phyloP scores from a whole-genome alignment of 495 filamentous ascomycete species.

The Collariella sp. region DNA sequence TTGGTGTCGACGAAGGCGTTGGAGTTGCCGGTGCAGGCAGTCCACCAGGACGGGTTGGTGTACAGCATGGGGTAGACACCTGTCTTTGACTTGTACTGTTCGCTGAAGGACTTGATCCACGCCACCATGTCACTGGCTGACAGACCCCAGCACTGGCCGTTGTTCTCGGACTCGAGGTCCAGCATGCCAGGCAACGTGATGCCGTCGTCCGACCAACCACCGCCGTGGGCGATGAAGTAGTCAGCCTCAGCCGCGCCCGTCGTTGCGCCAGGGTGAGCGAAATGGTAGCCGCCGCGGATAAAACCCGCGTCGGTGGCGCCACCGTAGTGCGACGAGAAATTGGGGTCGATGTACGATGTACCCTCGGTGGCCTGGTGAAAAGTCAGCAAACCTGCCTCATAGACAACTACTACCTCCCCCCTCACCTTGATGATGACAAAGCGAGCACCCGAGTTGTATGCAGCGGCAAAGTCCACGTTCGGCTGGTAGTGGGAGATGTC shows the following conservation, averaged over 20 bases:
- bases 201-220: slow-evolving; percentile 54
- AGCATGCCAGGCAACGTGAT: slow-evolving; percentile 60
- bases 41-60: slow-evolving; percentile 55
- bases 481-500: slow-evolving; percentile 56
- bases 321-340: slow-evolving; percentile 47
- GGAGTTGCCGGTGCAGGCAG: slow-evolving; percentile 50
- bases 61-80: slow-evolving; percentile 54
- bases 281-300: slow-evolving; percentile 58
- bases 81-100: slow-evolving; percentile 45
- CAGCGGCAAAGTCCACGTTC: slow-evolving; percentile 47
- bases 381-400: too few relatives aligned
- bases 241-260: slow-evolving; percentile 47
- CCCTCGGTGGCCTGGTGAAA: slow-evolving; percentile 59
- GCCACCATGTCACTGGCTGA: slow-evolving; percentile 44
- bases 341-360: slow-evolving; percentile 43
- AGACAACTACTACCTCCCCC: too few relatives aligned
- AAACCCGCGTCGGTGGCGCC: slow-evolving; percentile 48
- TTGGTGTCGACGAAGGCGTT: slow-evolving; percentile 42
- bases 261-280: slow-evolving; percentile 46
- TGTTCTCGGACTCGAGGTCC: slow-evolving; percentile 48
- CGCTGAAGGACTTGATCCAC: slow-evolving; percentile 54
- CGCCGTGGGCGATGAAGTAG: slow-evolving; percentile 53
- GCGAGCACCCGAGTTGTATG: slow-evolving; percentile 49
- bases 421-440: slow-evolving; percentile 62
- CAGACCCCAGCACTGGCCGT: slow-evolving; percentile 48